Evolutionary conservation across 2,329 filamentous ascomycete genomes (phyloP).

Genomic region (Emergomyces africanus): DNA sequence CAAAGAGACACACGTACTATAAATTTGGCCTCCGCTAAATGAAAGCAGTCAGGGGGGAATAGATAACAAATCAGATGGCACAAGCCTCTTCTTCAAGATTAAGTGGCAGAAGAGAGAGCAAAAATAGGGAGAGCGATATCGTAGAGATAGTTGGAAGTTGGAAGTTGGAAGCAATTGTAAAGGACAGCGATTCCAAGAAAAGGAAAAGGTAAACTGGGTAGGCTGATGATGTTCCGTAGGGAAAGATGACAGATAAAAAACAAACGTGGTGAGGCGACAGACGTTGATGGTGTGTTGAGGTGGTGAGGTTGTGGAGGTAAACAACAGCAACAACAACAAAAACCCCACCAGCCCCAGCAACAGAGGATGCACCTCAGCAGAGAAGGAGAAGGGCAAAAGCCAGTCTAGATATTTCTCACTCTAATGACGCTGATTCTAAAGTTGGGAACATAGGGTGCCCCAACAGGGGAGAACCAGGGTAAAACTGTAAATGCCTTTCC

Average conservation of each 20-base stretch:
- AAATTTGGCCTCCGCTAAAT: neutral
- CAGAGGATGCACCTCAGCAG: neutral
- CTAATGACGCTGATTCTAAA: neutral
- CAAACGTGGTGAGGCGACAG: neutral
- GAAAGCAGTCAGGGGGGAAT: neutral
- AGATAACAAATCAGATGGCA: neutral
- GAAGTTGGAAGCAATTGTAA: neutral
- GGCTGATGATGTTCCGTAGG: neutral
- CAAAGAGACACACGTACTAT: neutral
- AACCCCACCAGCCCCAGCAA: neutral
- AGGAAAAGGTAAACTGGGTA: neutral
- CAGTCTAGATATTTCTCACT: neutral
- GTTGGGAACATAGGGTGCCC: neutral
- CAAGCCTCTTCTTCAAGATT: neutral
- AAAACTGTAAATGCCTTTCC: neutral
- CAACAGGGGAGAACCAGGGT: neutral
- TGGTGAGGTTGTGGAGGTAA: no score
- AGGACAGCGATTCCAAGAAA: no score
- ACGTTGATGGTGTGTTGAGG: no score
- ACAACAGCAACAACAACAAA: neutral
- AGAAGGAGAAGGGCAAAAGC: neutral
- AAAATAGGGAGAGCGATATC: neutral
- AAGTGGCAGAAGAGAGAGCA: neutral
- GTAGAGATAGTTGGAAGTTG: no score
- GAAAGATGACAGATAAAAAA: neutral